A percentile compares a stretch with the other conserved stretches of the same genome.
Conservation (phyloP, 176 grass and related monocot species). For the Ampelocalamus luodianensis region DNA sequence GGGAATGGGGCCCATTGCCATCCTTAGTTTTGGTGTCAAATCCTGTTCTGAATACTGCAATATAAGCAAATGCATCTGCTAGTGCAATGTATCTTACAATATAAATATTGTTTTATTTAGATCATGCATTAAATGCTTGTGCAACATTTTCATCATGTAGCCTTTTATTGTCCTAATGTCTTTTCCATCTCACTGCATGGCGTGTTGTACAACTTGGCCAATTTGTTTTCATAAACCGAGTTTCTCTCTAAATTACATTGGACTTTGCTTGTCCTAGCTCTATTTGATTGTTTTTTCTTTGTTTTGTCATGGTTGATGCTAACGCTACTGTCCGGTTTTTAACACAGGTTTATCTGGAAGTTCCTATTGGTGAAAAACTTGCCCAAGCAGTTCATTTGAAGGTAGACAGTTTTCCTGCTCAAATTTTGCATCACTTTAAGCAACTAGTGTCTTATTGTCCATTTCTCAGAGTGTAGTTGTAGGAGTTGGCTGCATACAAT, state of each 20-base stretch:
- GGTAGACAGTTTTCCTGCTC: conserved; percentile 57
- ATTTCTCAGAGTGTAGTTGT: conserved; percentile 24
- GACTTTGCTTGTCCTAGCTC: conserved; percentile 19
- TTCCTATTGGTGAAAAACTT: conserved; percentile 88
- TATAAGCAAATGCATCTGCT: neutral
- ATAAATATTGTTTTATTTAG: conserved; percentile 12
- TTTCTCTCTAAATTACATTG: conserved; percentile 2
- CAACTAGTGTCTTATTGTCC: conserved; percentile 10
- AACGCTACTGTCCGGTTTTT: neutral
- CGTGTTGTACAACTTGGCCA: neutral
- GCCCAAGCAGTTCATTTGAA: conserved; percentile 85
- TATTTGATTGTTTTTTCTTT: conserved; percentile 15
- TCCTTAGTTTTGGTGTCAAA: neutral
- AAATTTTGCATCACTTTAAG: conserved; percentile 8
- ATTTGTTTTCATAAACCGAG: neutral
- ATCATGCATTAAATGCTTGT: neutral
- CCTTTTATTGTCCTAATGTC: conserved; percentile 20
- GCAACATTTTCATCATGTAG: neutral
- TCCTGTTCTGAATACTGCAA: conserved; percentile 28
- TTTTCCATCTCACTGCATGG: neutral
- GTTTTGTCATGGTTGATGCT: neutral
- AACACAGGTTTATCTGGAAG: conserved; percentile 90
- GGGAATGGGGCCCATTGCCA: too few species aligned
- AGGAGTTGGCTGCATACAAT: conserved; percentile 26
- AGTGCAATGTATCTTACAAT: neutral